phyloP scores from a whole-genome alignment of 2,329 filamentous ascomycete species.

The Rutstroemia sp. region DNA sequence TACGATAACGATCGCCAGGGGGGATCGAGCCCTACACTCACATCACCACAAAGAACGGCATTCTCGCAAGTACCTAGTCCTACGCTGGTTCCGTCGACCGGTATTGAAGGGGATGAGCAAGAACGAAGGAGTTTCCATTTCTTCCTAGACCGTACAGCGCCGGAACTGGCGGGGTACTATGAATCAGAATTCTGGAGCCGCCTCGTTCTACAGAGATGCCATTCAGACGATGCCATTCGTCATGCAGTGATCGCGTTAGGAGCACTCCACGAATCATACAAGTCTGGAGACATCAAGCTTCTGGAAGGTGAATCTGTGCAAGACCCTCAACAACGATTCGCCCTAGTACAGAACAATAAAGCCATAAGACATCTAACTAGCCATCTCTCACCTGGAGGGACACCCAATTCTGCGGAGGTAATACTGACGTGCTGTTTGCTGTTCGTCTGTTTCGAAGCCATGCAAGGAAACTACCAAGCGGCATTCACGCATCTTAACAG shows the following conservation, averaged over 20 bases:
- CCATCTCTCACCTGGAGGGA: constrained; percentile 27
- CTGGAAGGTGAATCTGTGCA: background rate
- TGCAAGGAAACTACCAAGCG: constrained; percentile 13
- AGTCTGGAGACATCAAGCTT: background rate
- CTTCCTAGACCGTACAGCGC: constrained; percentile 20
- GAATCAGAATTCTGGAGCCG: constrained; percentile 21
- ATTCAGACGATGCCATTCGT: constrained; percentile 18
- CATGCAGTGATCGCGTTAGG: constrained; percentile 18
- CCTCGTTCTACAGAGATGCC: constrained; percentile 18
- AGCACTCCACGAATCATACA: constrained; percentile 16
- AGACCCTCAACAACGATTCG: constrained; percentile 32
- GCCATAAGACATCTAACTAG: constrained; percentile 34
- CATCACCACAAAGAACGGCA: background rate
- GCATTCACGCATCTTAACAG: constrained; percentile 16
- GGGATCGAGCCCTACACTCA: background rate
- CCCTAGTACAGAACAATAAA: constrained; percentile 16
- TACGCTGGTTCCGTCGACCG: background rate
- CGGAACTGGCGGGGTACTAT: constrained; percentile 20
- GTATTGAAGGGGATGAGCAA: background rate
- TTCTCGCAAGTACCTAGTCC: background rate
- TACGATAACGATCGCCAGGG: constrained; percentile 13
- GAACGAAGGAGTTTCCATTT: constrained; percentile 15
- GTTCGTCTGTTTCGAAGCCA: constrained; percentile 17
- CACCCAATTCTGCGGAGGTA: background rate
- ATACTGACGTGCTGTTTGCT: constrained; percentile 14